Evolutionary conservation across 768 basidiomycete species (phyloP), one percentile per base, ranked within the genome.

Genomic region (Pulveroboletus ravenelii): DNA sequence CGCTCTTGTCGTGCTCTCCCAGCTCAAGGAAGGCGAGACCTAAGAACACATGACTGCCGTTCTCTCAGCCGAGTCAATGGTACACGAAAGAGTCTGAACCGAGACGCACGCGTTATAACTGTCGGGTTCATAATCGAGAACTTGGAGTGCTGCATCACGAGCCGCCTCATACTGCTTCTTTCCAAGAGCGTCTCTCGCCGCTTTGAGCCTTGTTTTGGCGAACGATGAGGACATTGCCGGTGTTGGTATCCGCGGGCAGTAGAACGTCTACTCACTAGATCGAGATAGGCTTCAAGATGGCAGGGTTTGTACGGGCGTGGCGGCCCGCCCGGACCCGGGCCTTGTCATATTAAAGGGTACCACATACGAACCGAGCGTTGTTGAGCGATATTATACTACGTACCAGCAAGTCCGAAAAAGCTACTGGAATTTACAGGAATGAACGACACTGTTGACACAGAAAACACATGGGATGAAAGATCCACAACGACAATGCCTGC

Each of bases 41-140:
- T 25, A 90, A 77, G 63, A 93, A 96, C 20, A 96, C 87, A 64
- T 87, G 80, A 5, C 94, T 97, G 64, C 29, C 15, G 14, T 38
- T 37, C 44, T 18, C 34, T 61, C 32, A 47, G 52, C 38, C 29
- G 29, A 44, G 18, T 43, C 36, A 9, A 27, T n/a, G 17, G 15
- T 32, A 35, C 15, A 14, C 25, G 39, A 31, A 45, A 18, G 54
- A 20, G 32, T 31, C 18, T 4, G 6, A 41, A 38, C n/a, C 38
- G 27, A 17, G 41, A 77, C 86, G 61, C 65, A 94, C 92, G 89
- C 93, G 61, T 87, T 84, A 63, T 95, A 95, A 61, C 92, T 93
- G 38, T 81, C 78, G 1, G 85, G 77, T 50, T 96, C 93, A 55
- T 81, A 83, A 34, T 84, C 82, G 15, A 91, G 70, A 9, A 84